Percentiles rank a stretch among this genome's conserved stretches.
phyloP scores from a whole-genome alignment of 164 flowering plant species.

The Tetracentron sinense region DNA sequence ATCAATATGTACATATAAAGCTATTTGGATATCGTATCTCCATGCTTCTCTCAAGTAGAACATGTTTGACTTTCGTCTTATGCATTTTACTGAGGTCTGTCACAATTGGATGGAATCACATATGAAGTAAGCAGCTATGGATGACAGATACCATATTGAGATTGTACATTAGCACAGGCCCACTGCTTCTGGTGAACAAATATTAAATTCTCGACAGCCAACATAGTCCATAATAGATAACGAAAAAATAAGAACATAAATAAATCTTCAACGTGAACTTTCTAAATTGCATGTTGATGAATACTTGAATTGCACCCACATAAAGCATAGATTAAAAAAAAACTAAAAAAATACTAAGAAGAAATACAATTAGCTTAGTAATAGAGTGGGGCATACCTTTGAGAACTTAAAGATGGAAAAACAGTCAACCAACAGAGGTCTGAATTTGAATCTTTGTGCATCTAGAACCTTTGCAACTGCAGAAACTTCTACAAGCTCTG shows the following conservation, averaged over 20 bases:
- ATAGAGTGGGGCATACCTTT: conserved; percentile 34
- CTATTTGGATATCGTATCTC: background rate
- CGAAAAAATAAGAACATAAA: background rate
- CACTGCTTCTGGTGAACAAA: background rate
- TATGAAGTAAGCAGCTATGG: background rate
- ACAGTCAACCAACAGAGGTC: conserved; percentile 61
- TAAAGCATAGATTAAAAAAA: background rate
- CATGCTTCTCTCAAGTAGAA: no score
- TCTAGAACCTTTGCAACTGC: conserved; percentile 45
- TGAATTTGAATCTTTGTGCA: conserved; percentile 63
- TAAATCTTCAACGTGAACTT: background rate
- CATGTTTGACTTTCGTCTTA: no score
- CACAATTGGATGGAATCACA: background rate
- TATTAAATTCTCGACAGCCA: background rate
- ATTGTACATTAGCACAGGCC: background rate
- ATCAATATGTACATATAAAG: background rate
- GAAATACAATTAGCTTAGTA: background rate
- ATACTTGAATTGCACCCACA: background rate
- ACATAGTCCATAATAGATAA: background rate
- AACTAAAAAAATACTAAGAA: background rate
- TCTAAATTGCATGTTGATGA: no score
- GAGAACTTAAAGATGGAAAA: conserved; percentile 48
- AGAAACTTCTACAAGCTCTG: conserved; percentile 38
- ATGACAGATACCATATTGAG: background rate
- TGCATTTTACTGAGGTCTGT: background rate